Evolutionary conservation across 2,329 filamentous ascomycete genomes (phyloP).

Genomic region (Dichotomopilus funicola): DNA sequence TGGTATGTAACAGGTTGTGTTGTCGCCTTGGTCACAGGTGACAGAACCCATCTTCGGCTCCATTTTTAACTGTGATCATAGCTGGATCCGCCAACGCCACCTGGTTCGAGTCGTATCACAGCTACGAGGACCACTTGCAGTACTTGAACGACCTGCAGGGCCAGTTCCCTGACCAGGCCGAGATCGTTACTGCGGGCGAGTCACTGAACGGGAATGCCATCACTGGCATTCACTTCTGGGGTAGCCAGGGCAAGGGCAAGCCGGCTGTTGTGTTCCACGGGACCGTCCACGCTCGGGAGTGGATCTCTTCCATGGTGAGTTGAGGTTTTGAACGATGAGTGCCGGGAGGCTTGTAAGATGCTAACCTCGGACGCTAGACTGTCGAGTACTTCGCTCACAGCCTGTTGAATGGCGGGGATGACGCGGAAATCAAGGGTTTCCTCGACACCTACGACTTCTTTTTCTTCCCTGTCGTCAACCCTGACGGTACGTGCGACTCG

Average conservation of each 20-base stretch:
- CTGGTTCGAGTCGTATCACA: constrained; percentile 50
- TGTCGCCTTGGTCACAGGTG: neutral
- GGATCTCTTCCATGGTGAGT: constrained; percentile 46
- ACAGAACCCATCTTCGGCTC: neutral
- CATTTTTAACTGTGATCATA: neutral
- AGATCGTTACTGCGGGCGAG: constrained; percentile 40
- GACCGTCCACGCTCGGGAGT: constrained; percentile 49
- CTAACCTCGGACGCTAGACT: neutral
- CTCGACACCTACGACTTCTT: constrained; percentile 55
- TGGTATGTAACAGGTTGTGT: constrained; percentile 19
- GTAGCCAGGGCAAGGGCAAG: constrained; percentile 39
- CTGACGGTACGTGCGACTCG: constrained; percentile 36
- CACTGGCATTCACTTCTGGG: constrained; percentile 52
- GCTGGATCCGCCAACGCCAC: constrained; percentile 26
- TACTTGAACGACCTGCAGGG: constrained; percentile 42
- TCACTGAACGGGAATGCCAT: constrained; percentile 47
- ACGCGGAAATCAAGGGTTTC: constrained; percentile 35
- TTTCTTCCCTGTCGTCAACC: constrained; percentile 49
- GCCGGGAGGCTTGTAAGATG: neutral
- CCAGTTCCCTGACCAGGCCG: constrained; percentile 39
- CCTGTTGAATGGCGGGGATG: constrained; percentile 38
- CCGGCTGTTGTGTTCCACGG: constrained; percentile 46
- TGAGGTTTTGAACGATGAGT: constrained; percentile 35
- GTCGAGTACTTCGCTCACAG: constrained; percentile 42
- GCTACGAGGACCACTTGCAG: constrained; percentile 44